These are phyloP conservation scores for Parietichytrium sp. DNA, from an alignment of 108 stramenopile genomes.

Conservation along the genomic window DNA sequence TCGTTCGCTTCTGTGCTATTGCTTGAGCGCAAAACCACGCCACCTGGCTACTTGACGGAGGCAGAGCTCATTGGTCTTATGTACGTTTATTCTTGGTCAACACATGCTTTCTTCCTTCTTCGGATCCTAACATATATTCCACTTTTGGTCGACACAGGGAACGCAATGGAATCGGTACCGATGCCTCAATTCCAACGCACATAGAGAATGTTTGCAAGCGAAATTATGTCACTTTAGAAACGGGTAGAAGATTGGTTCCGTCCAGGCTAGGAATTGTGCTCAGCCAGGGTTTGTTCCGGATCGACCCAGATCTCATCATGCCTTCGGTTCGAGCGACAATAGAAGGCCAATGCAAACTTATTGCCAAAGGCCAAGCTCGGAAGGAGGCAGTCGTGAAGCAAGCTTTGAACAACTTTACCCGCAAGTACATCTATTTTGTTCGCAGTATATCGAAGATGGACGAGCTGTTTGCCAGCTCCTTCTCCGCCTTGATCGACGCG, in stretches of 20 bases:
- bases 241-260: slow-evolving; percentile 74
- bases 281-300: slow-evolving; percentile 79
- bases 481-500: slow-evolving; percentile 40
- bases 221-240: slow-evolving; percentile 75
- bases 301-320: slow-evolving; percentile 79
- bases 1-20: no score
- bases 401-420: slow-evolving; percentile 27
- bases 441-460: slow-evolving; percentile 43
- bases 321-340: slow-evolving; percentile 81
- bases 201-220: slow-evolving; percentile 84
- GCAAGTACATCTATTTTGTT: slow-evolving; percentile 43
- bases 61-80: slow-evolving; percentile 78
- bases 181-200: slow-evolving; percentile 82
- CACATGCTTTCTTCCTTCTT: no score
- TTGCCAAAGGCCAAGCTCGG: slow-evolving; percentile 58
- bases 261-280: slow-evolving; percentile 80
- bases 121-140: no score
- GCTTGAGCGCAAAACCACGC: no score
- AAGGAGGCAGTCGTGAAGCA: slow-evolving; percentile 41
- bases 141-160: no score
- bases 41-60: slow-evolving; percentile 80
- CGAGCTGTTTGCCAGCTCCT: slow-evolving; percentile 48
- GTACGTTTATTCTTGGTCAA: no score
- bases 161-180: slow-evolving; percentile 86
- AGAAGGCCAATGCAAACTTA: slow-evolving; percentile 78